A percentile compares a stretch with the other conserved stretches of the same genome.
Evolutionary conservation across 2,329 filamentous ascomycete species (phyloP).

Genomic region (Hymenotorrendiella dingleyae): DNA sequence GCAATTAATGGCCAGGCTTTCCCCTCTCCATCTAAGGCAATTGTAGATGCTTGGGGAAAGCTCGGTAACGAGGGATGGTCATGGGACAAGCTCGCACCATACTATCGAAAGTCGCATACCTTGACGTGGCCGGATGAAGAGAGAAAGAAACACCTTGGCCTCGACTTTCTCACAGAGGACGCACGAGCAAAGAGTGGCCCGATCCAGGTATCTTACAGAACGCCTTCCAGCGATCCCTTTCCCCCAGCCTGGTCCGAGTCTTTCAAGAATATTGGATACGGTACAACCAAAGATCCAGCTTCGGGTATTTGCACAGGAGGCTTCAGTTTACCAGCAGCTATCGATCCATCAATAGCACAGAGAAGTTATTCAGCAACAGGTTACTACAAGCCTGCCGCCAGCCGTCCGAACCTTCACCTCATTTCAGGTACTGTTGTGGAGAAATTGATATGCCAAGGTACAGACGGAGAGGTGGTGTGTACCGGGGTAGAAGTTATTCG

Average conservation of each 20-base stretch:
- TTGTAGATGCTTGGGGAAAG: conserved; percentile 34
- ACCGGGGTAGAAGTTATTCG: conserved; percentile 11
- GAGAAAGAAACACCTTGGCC: conserved; percentile 33
- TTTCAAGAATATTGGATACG: not conserved
- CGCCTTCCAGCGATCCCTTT: not conserved
- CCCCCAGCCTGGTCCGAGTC: not conserved
- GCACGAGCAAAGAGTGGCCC: conserved; percentile 34
- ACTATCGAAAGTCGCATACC: conserved; percentile 23
- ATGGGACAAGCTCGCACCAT: conserved; percentile 28
- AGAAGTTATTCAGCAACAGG: conserved; percentile 37
- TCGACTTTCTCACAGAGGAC: conserved; percentile 33
- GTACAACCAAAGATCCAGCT: conserved; percentile 21
- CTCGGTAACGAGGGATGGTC: conserved; percentile 34
- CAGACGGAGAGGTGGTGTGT: not conserved
- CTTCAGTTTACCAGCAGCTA: conserved; percentile 34
- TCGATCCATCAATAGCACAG: conserved; percentile 34
- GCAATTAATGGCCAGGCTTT: conserved; percentile 33
- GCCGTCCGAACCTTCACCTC: conserved; percentile 34
- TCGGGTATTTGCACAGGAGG: conserved; percentile 35
- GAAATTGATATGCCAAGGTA: conserved; percentile 9
- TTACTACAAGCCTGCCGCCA: conserved; percentile 36
- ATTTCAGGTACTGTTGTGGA: conserved; percentile 14
- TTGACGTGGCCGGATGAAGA: conserved; percentile 26
- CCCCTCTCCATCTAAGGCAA: conserved; percentile 10
- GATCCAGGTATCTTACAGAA: conserved; percentile 27